Evolutionary conservation across 2,329 filamentous ascomycete genomes (phyloP), one percentile per base, ranked within the genome.

Genomic region (Falciphora oryzae): DNA sequence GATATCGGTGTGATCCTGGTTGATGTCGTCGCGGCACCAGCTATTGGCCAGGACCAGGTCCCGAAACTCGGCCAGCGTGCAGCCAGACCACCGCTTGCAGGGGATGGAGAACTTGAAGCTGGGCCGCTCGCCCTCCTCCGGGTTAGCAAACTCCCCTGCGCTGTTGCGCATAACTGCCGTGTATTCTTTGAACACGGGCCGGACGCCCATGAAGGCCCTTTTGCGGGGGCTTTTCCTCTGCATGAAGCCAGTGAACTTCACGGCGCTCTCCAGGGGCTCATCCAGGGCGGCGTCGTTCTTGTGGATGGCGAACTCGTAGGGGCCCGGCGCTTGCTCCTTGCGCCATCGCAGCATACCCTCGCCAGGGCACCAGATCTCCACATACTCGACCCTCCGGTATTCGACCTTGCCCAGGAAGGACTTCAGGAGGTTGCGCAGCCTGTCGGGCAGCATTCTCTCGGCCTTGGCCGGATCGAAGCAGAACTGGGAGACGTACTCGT

Each of bases 171-270:
- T 64, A 13, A 57, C 18, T 6, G 68, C 31, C 11, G 59, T 63
- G 27, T 70, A 68, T 4, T 57, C 2, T 25, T 31, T 32, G 31
- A 67, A 71, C 31, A 69, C 56, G 4, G 71, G 71, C 14, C 68
- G 67, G 4, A 70, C 18, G 2, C 65, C 38, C 13, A 71, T 35
- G 8, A 53, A 53, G n/a, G 27, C 62, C 27, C 69, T 71, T 44
- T 65, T 63, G 8, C 69, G 67, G 63, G 11, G 32, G 22, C 8
- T 10, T 5, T 62, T 27, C 50, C 25, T 14, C 22, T 4, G 16
- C 44, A 25, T n/a, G 22, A 3, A 7, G 44, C 44, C 2, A 18
- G 7, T 53, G 3, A n/a, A 10, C 3, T 8, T 4, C 6, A 57
- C 27, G 28, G 13, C 29, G 16, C 44, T 7, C 4, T 59, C 27